Base-by-base conservation (phyloP, 2,329 filamentous ascomycete species). In the Scedosporium boydii region DNA sequence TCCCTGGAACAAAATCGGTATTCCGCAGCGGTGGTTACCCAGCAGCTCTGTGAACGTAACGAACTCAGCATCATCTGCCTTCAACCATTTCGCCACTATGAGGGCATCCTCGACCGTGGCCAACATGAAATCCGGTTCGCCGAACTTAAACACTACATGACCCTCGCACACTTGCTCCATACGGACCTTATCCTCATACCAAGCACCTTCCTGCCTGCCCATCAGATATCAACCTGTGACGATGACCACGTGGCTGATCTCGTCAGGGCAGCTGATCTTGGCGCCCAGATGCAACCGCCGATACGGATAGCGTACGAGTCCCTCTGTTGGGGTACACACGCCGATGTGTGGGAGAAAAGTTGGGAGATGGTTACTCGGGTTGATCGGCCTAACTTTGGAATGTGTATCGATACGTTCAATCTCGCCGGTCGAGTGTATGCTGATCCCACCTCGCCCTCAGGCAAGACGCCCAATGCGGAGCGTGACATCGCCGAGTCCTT, bases 331-430 rank as follows among this genome's bases (percentile, higher is more conserved):
- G 88, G 87, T 9, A 91, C 88, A 0, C 80, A 84, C 60, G 77
- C 87, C 63, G 80, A 90, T 69, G 85, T 79, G 0, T 93, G 90
- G 90, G 88, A 92, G 70, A 75, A 77, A 10, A 84, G 82, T 66
- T 93, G 87, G 87, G 82, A 87, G 6, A 76, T 91, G 2, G 84
- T 92, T 0, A 74, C 79, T 67, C 75, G 75, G 2, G 88, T 92
- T 29, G 78, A 90, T 71, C 74, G 87, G 6, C 73, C 80, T 7
- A 93, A 93, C 72, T 91, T 93, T 69, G 89, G 89, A 6, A 76
- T 91, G 48, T 91, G 88, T 69, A 78, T 93, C 26, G 89, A 93
- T 72, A 90, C 86, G 0, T 93, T 91, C 76, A 90, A 93, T 72
- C 88, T 93, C 64, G 83, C 88, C 0, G 89, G 84, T 0, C 76